These are phyloP conservation scores for Metschnikowia lachancei DNA, from an alignment of 805 yeast genomes.

Conservation along the genomic window DNA sequence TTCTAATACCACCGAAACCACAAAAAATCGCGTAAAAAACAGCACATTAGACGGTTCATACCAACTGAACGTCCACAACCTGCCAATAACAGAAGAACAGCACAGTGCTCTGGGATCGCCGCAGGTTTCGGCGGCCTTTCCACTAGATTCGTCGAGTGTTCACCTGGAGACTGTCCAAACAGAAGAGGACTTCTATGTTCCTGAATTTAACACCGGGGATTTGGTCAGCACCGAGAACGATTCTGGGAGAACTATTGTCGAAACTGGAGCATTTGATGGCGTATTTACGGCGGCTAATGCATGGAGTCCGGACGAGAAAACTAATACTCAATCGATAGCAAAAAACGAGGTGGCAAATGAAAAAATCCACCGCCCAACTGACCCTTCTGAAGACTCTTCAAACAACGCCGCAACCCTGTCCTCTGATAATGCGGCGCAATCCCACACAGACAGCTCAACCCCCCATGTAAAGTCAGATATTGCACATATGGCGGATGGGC, in stretches of 20 bases:
- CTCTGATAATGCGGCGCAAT: too few relatives aligned
- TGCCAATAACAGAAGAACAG: conserved; percentile 10
- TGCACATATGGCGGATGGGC: too few relatives aligned
- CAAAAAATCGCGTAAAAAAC: not conserved
- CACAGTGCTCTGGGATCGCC: not conserved
- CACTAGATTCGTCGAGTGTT: conserved; percentile 6
- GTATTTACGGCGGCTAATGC: not conserved
- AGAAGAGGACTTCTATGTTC: not conserved
- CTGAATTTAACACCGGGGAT: not conserved
- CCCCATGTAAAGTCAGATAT: too few relatives aligned
- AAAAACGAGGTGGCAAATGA: not conserved
- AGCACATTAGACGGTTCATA: not conserved
- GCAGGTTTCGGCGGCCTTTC: not conserved
- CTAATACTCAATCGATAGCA: not conserved
- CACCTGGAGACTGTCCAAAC: conserved; percentile 1
- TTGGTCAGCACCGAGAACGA: not conserved
- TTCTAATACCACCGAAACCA: too few relatives aligned
- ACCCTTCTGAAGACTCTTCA: too few relatives aligned
- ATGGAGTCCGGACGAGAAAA: not conserved
- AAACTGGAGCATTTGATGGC: not conserved
- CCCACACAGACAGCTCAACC: too few relatives aligned
- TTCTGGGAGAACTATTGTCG: not conserved
- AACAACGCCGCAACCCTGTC: too few relatives aligned
- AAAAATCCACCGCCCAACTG: too few relatives aligned
- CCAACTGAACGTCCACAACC: not conserved